phyloP scores from a whole-genome alignment of 108 stramenopile genomes.

The Mediolabrus comicus region DNA sequence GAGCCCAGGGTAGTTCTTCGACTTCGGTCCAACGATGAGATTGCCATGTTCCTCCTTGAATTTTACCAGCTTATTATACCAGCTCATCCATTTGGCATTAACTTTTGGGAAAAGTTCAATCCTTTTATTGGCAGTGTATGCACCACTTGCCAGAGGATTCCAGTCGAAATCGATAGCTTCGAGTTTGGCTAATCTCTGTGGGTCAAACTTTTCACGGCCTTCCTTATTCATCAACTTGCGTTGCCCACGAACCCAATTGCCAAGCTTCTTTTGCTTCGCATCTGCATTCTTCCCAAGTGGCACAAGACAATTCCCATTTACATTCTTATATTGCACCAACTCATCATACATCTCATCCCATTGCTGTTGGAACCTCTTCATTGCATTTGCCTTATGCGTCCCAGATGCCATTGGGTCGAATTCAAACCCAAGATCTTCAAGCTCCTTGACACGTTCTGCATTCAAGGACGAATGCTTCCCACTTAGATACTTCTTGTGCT shows the following conservation, averaged over 20 bases:
- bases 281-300: background rate
- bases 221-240: constrained; percentile 21
- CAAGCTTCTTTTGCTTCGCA: background rate
- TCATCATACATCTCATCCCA: constrained; percentile 19
- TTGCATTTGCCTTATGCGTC: background rate
- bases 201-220: constrained; percentile 16
- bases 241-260: constrained; percentile 32
- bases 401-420: constrained; percentile 19
- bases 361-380: background rate
- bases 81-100: constrained; percentile 9
- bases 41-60: constrained; percentile 18
- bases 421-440: constrained; percentile 22
- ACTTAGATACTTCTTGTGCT: constrained; percentile 8
- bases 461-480: constrained; percentile 10
- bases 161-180: constrained; percentile 30
- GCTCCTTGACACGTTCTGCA: constrained; percentile 2
- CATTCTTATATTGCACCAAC: constrained; percentile 11
- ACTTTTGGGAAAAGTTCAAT: constrained; percentile 3
- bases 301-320: constrained; percentile 10
- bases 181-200: constrained; percentile 5
- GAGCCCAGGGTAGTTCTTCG: constrained; percentile 3
- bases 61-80: background rate
- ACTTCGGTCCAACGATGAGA: constrained; percentile 13
- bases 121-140: background rate
- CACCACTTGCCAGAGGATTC: constrained; percentile 9